Evolutionary conservation across 768 basidiomycete genomes (phyloP), one percentile per base, ranked within the genome.

Genomic region (Collybia mongolica): DNA sequence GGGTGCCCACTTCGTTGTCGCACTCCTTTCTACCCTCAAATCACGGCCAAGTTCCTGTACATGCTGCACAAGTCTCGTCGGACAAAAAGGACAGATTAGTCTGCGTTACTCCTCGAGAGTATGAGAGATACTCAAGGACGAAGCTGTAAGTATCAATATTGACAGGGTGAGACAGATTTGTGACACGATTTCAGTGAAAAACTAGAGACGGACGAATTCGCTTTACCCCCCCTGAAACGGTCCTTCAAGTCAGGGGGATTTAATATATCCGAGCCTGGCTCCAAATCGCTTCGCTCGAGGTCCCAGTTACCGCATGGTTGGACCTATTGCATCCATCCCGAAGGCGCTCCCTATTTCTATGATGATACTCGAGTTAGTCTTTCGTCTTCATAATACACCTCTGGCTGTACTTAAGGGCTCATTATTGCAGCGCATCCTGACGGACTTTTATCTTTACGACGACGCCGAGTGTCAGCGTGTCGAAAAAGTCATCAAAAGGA

Each of bases 261-360:
- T 7, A 6, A 45, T 7, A 15, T 47, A 12, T 24, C 37, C 15
- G 3, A 23, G 24, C n/a, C 12, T 14, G 23, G 5, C 6, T 14
- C 37, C 23, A 32, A 24, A 39, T 18, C 6, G 6, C 20, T 19
- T 6, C 17, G 19, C 14, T 36, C 19, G 12, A 40, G 39, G 39
- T 24, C 17, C 5, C 9, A 42, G 26, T 12, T 28, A 48, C 38
- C 47, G 9, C 6, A 17, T 14, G 40, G 20, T 40, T 52, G 51
- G 45, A 37, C 46, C 28, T 14, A 44, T 15, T 17, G 28, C 28
- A 47, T 28, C 9, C 45, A 52, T 36, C 51, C 51, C 8, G 45
- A 52, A 15, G 51, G 51, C 3, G 51, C 51, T 5, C 51, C 29
- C n/a, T 52, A 52, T 23, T 52, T 52, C 19, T 48, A 39, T 22